Evolutionary conservation across 2,329 filamentous ascomycete species (phyloP).

Genomic region (Furcasterigmium sp.): DNA sequence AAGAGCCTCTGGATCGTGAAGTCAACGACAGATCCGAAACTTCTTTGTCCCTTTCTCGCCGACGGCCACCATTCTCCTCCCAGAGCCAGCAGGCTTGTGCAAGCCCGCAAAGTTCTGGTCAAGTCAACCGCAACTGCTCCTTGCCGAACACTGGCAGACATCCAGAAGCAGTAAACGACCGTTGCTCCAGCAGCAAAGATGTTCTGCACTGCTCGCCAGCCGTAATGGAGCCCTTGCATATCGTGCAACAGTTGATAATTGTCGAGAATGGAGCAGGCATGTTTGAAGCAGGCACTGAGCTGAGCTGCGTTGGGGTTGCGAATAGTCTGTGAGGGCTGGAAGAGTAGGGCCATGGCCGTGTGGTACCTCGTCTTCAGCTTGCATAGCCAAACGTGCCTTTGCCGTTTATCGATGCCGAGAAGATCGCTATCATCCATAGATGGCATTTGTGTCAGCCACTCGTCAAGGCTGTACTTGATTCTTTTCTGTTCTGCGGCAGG

Average conservation of each 20-base stretch:
- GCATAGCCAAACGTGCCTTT: conserved; percentile 14
- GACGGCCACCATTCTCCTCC: conserved; percentile 35
- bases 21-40: conserved; percentile 22
- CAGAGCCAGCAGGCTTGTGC: conserved; percentile 29
- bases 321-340: conserved; percentile 29
- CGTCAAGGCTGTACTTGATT: conserved; percentile 9
- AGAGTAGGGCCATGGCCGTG: conserved; percentile 24
- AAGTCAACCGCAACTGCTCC: conserved; percentile 11
- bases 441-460: conserved; percentile 9
- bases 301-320: conserved; percentile 20
- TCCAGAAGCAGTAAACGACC: conserved; percentile 31
- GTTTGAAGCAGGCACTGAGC: conserved; percentile 22
- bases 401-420: conserved; percentile 7
- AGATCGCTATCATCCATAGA: conserved; percentile 2
- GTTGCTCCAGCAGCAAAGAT: conserved; percentile 30
- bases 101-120: conserved; percentile 18
- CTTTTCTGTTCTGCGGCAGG: conserved; percentile 6
- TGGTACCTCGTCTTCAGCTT: conserved; percentile 26
- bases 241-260: conserved; percentile 24
- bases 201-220: conserved; percentile 30
- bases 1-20: conserved; percentile 16
- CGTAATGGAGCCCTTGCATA: conserved; percentile 21
- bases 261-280: conserved; percentile 15
- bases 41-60: conserved; percentile 22
- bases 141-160: conserved; percentile 19